phyloP scores from a whole-genome alignment of 2,329 filamentous ascomycete species.

The Paramyrothecium sp. region DNA sequence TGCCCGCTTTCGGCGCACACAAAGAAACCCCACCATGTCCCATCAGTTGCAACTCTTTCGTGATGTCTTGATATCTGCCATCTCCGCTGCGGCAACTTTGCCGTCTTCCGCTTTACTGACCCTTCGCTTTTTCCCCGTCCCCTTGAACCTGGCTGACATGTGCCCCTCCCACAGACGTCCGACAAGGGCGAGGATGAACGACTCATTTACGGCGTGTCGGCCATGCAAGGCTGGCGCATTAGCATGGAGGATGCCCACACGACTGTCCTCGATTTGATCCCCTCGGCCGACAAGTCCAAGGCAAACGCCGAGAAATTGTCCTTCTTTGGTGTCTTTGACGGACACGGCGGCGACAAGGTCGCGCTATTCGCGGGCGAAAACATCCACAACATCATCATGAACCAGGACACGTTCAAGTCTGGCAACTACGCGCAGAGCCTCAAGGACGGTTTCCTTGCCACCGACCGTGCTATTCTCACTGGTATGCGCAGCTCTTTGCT shows the following conservation, averaged over 20 bases:
- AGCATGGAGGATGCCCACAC: slow-evolving; percentile 99
- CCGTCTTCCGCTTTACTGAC: slow-evolving; percentile 11
- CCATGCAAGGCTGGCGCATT: slow-evolving; percentile 99
- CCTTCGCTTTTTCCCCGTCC: too few relatives aligned
- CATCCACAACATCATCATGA: slow-evolving; percentile 90
- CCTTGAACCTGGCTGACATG: too few relatives aligned
- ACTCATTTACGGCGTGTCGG: slow-evolving; percentile 89
- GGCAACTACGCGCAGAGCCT: slow-evolving; percentile 93
- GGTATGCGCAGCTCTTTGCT: slow-evolving; percentile 54
- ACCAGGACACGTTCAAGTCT: slow-evolving; percentile 89
- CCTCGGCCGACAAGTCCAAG: slow-evolving; percentile 53
- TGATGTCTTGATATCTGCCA: too few relatives aligned
- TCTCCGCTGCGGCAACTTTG: slow-evolving; percentile 9
- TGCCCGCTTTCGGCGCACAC: not conserved
- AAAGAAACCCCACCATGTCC: not conserved
- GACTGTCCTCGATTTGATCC: slow-evolving; percentile 81
- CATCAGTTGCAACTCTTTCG: too few relatives aligned
- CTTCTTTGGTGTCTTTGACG: slow-evolving; percentile 98
- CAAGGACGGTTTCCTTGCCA: slow-evolving; percentile 96
- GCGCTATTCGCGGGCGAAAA: slow-evolving; percentile 90
- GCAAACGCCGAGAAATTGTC: slow-evolving; percentile 74
- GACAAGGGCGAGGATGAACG: slow-evolving; percentile 89
- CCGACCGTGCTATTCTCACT: slow-evolving; percentile 91
- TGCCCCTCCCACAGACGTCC: slow-evolving; percentile 63
- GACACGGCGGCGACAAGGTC: slow-evolving; percentile 95